Base-by-base conservation (phyloP, 352 stramenopile species). In the Pythium angustatum region DNA sequence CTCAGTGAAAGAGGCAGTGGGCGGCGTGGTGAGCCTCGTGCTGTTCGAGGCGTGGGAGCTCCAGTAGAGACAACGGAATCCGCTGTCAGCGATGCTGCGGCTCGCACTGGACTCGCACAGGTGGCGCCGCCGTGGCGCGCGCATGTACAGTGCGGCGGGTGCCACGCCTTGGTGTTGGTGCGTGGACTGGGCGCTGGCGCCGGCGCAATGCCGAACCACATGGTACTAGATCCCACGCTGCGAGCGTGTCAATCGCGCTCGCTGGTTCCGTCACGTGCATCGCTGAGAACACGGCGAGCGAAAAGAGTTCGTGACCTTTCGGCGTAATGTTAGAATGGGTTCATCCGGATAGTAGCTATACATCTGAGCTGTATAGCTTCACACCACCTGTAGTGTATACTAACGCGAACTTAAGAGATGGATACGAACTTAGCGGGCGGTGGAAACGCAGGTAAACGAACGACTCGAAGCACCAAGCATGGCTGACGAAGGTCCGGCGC, bases 191-290 rank as follows among this genome's bases (percentile, higher is more conserved):
- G 57, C 26, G 65, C 71, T 14, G 68, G 58, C 58, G 73, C 69
- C n/a, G 81, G 81, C 22, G 81, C 81, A 45, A 90, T 61, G 66
- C 81, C 79, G 56, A 90, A 88, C 79, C 81, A 90, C 81, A 90
- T 90, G 15, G 27, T 3, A 43, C n/a, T n/a, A n/a, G n/a, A n/a
- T n/a, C n/a, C n/a, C n/a, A n/a, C n/a, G n/a, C n/a, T n/a, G n/a
- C n/a, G n/a, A n/a, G n/a, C n/a, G n/a, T n/a, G n/a, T n/a, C n/a
- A n/a, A n/a, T n/a, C n/a, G n/a, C n/a, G n/a, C n/a, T n/a, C n/a
- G n/a, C n/a, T n/a, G n/a, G n/a, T n/a, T n/a, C n/a, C n/a, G n/a
- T n/a, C n/a, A n/a, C n/a, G n/a, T n/a, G n/a, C n/a, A 43, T 43
- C 7, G 4, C 36, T 10, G n/a, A 21, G 36, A 17, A 10, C 36